These are phyloP conservation scores for Plasmopara viticola DNA, from an alignment of 352 stramenopile species.

Conservation along the genomic window DNA sequence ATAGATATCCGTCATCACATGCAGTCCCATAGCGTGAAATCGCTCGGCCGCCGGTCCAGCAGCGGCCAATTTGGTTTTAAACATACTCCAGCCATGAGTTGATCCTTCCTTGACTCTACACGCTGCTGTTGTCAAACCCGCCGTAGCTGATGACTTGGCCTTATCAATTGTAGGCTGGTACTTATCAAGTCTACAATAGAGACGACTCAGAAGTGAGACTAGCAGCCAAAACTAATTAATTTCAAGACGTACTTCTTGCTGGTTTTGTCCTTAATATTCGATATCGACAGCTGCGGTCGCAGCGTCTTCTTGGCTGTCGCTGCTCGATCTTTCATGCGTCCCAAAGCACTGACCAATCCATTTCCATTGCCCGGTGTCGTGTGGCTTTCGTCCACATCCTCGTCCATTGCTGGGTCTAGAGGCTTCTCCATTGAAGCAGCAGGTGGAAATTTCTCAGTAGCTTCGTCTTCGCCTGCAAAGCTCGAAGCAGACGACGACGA, in stretches of 20 bases:
- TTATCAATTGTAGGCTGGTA: constrained; percentile 74
- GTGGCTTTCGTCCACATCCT: constrained; percentile 18
- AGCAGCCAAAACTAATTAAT: constrained; percentile 2
- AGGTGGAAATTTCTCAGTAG: constrained; percentile 17
- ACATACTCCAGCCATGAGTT: constrained; percentile 69
- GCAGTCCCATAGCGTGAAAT: constrained; percentile 67
- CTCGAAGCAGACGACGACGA: constrained; percentile 30
- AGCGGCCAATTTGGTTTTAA: constrained; percentile 70
- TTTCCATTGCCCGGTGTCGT: constrained; percentile 14
- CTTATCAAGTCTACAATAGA: constrained; percentile 41
- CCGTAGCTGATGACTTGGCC: constrained; percentile 59
- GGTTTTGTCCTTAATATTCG: constrained; percentile 46
- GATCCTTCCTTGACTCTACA: constrained; percentile 63
- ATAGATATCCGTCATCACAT: constrained; percentile 66
- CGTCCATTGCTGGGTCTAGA: constrained; percentile 20
- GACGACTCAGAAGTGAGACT: constrained; percentile 2
- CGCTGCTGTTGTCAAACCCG: constrained; percentile 6
- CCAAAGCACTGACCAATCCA: constrained; percentile 29
- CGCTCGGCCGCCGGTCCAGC: constrained; percentile 65
- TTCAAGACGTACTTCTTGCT: constrained; percentile 29
- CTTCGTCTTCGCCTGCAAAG: constrained; percentile 22
- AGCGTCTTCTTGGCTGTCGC: constrained; percentile 50
- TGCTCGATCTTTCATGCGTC: constrained; percentile 46
- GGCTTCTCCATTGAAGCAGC: constrained; percentile 14
- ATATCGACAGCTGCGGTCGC: constrained; percentile 30